Evolutionary conservation across 495 filamentous ascomycete genomes (phyloP), one percentile per base, ranked within the genome.

Genomic region (Hypoxylon intermedium): DNA sequence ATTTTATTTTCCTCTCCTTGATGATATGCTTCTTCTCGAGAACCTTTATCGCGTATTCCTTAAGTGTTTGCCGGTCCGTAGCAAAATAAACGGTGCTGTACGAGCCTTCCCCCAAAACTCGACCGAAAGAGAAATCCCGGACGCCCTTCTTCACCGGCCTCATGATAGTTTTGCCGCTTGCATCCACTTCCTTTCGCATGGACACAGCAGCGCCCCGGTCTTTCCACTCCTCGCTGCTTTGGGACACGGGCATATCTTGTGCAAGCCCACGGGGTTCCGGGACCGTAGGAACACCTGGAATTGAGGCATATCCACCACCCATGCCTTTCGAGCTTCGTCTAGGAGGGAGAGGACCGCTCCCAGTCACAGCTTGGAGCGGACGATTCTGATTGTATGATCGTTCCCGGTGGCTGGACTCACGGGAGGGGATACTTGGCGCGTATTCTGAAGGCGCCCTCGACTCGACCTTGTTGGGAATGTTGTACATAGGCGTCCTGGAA

Each of bases 1-100:
- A 99, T 79, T 99, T 99, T 62, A 99, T 95, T 80, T 99, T 99
- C 74, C 93, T 97, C 76, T 99, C 95, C 78, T 97, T 98, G 80
- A 99, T 98, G 67, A 99, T 99, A 74, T 99, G 95, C 61, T 92
- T 87, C 77, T 99, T 99, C 75, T 98, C 94, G 34, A 99, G 81
- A 20, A 99, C 93, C 71, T 99, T 99, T 75, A 99, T 93, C 21
- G 95, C 95, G 69, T 97, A 98, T 72, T 99, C 95, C 59, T 95
- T 94, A 40, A 95, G 76, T 0, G 92, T 98, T 73, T 97, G 92
- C 43, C 95, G 85, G 67, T 99, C 95, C 4, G 95, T 98, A 40
- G 93, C 95, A 37, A 94, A 85, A 49, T 94, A 85, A 44, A 99
- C 95, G 12, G 93, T 98, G 72, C 93, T 97, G 80, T 99, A 99